phyloP scores from a whole-genome alignment of 331 rosid species.

The Phaseolus coccineus region DNA sequence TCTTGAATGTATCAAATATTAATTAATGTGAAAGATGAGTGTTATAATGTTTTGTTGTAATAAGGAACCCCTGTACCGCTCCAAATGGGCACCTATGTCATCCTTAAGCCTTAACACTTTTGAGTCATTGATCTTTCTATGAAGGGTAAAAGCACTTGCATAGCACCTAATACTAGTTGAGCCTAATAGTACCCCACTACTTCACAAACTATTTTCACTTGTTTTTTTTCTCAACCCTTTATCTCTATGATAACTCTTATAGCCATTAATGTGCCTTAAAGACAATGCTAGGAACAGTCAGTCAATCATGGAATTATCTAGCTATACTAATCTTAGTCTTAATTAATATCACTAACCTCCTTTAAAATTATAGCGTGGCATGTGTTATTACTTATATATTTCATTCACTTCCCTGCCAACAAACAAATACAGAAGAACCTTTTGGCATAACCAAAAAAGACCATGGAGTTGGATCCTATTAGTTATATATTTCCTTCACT shows the following conservation, averaged over 20 bases:
- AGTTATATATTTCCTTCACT: neutral
- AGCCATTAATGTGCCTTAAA: slow-evolving; percentile 54
- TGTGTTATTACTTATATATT: too few species aligned
- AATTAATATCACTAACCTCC: slow-evolving; percentile 20
- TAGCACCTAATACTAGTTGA: slow-evolving; percentile 7
- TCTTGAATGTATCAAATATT: too few species aligned
- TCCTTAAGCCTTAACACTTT: slow-evolving; percentile 35
- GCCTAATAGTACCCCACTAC: slow-evolving; percentile 9
- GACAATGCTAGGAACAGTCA: slow-evolving; percentile 20
- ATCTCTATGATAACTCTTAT: neutral
- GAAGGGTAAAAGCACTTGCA: slow-evolving; percentile 12
- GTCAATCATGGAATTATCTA: slow-evolving; percentile 42
- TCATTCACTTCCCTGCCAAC: neutral
- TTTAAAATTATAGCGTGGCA: slow-evolving; percentile 7
- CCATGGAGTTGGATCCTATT: neutral
- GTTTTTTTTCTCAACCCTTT: too few species aligned
- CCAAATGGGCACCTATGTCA: slow-evolving; percentile 46
- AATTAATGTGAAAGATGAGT: neutral
- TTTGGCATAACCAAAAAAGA: neutral
- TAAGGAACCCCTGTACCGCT: slow-evolving; percentile 45
- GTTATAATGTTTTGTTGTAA: slow-evolving; percentile 45
- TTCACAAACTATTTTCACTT: neutral
- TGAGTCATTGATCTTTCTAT: slow-evolving; percentile 59
- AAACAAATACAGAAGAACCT: neutral
- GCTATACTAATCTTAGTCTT: slow-evolving; percentile 16